A percentile compares a stretch with the other conserved stretches of the same genome.
Conservation (phyloP, 1,284 basidiomycete species). For the Rhodotorula glutinis region DNA sequence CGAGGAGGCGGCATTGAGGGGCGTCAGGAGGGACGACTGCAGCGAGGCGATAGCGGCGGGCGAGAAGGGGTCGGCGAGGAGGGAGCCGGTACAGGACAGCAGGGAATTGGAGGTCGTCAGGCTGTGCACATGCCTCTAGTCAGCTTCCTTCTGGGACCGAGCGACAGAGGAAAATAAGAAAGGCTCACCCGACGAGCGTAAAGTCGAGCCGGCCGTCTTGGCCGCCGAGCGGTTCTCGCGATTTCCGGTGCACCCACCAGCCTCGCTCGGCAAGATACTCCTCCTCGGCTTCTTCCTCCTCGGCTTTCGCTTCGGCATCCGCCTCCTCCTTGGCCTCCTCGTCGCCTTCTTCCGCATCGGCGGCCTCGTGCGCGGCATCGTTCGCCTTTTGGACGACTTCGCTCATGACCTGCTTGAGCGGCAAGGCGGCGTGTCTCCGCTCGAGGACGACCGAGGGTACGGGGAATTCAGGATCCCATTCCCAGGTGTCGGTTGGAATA, state of each 20-base stretch:
- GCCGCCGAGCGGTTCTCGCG: conserved; percentile 70
- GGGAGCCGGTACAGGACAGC: conserved; percentile 85
- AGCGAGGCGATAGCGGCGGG: conserved; percentile 45
- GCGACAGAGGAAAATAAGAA: background rate
- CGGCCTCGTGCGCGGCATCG: conserved; percentile 18
- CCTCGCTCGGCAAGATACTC: conserved; percentile 52
- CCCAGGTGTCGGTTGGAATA: conserved; percentile 75
- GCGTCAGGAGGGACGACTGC: background rate
- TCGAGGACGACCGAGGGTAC: conserved; percentile 35
- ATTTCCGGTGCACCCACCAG: conserved; percentile 74
- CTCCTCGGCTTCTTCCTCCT: conserved; percentile 43
- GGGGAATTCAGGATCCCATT: conserved; percentile 68
- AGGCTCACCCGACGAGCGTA: conserved; percentile 79
- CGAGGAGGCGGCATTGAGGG: background rate
- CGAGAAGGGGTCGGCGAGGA: conserved; percentile 80
- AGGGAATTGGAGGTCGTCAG: conserved; percentile 91
- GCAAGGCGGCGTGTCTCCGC: conserved; percentile 8
- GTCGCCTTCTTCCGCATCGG: conserved; percentile 27
- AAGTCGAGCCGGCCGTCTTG: conserved; percentile 69
- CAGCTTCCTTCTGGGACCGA: background rate
- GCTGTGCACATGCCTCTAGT: conserved; percentile 51
- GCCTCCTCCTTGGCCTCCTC: conserved; percentile 29
- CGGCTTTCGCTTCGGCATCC: conserved; percentile 14
- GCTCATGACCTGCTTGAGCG: conserved; percentile 8
- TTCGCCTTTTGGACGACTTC: conserved; percentile 43